Evolutionary conservation across 2,329 filamentous ascomycete genomes (phyloP), one percentile per base, ranked within the genome.

Genomic region (Fusarium nelsonii): DNA sequence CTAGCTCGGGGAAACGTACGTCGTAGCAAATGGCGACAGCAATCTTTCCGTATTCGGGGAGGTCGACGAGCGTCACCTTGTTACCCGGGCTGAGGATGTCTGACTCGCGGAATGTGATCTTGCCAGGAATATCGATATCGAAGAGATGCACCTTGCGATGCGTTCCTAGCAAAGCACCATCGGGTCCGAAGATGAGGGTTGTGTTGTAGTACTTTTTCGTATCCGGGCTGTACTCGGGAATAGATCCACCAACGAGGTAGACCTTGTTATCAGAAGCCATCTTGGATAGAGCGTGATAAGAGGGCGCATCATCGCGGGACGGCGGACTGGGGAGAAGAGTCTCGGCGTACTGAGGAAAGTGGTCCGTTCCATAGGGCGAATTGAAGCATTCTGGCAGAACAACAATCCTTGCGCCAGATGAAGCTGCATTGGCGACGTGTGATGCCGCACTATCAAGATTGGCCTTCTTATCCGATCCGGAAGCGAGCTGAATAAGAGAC

Each of bases 371-470:
- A 81, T 99, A 99, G 10, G 96, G 96, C 41, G 92, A 97, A 84
- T 99, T 99, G 89, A 99, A 99, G 85, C 96, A 99, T 83, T 99
- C 96, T 36, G 96, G 96, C 18, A 99, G 88, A 34, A 98, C 93
- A 70, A 98, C 90, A 63, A 99, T 89, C 59, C 92, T 89, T 63
- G 95, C 93, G 71, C 95, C 95, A 5, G 83, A 83, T 28, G 83
- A 80, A 26, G 93, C 91, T 7, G 96, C 95, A 78, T 93, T 90
- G 67, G 93, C 87, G 61, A 98, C 94, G 78, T 96, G 94, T 43
- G 86, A 84, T 59, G 92, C 91, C 14, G 96, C 95, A 78, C 91
- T 91, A 23, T 85, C 78, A 68, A 99, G 92, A 81, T 99, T 99
- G 71, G 87, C 86, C 12, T 89, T 78, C 83, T 99, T 99, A 83